Evolutionary conservation across 768 basidiomycete species (phyloP).

Genomic region (Pleurotus citrinopileatus): DNA sequence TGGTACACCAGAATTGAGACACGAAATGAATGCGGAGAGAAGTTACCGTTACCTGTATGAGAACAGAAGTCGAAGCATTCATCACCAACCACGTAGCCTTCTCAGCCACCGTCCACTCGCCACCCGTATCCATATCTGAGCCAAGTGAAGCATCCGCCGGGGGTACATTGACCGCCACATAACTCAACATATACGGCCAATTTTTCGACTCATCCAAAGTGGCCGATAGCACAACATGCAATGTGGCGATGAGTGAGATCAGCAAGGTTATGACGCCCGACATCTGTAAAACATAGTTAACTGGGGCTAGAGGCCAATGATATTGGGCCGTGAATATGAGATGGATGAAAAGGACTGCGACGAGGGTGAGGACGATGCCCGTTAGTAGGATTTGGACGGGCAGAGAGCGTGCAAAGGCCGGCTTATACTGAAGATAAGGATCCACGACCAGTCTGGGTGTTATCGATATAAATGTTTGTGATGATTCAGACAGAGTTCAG

Average conservation of each 20-base stretch:
- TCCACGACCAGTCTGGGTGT: slow-evolving; percentile 39
- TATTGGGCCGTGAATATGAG: slow-evolving; percentile 94
- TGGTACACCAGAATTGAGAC: slow-evolving; percentile 24
- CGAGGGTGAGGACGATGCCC: slow-evolving; percentile 82
- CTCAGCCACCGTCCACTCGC: slow-evolving; percentile 61
- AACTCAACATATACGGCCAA: slow-evolving; percentile 97
- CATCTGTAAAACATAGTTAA: slow-evolving; percentile 90
- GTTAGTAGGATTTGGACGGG: slow-evolving; percentile 88
- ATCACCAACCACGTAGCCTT: slow-evolving; percentile 82
- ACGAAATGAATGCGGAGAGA: background rate
- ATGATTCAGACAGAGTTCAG: background rate
- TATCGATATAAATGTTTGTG: background rate
- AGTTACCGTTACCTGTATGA: slow-evolving; percentile 71
- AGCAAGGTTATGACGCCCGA: slow-evolving; percentile 80
- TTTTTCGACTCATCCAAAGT: slow-evolving; percentile 58
- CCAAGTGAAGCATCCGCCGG: slow-evolving; percentile 29
- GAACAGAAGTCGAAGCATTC: slow-evolving; percentile 78
- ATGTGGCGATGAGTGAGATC: slow-evolving; percentile 71
- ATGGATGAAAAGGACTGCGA: slow-evolving; percentile 84
- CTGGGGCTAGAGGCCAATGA: slow-evolving; percentile 89
- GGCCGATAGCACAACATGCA: slow-evolving; percentile 68
- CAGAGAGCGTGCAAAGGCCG: slow-evolving; percentile 81
- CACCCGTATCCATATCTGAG: slow-evolving; percentile 22
- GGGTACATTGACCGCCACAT: slow-evolving; percentile 80
- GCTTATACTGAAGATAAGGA: slow-evolving; percentile 77